These are phyloP conservation scores for Effrenium voratum DNA, from an alignment of 73 alveolate species.

Conservation along the genomic window DNA sequence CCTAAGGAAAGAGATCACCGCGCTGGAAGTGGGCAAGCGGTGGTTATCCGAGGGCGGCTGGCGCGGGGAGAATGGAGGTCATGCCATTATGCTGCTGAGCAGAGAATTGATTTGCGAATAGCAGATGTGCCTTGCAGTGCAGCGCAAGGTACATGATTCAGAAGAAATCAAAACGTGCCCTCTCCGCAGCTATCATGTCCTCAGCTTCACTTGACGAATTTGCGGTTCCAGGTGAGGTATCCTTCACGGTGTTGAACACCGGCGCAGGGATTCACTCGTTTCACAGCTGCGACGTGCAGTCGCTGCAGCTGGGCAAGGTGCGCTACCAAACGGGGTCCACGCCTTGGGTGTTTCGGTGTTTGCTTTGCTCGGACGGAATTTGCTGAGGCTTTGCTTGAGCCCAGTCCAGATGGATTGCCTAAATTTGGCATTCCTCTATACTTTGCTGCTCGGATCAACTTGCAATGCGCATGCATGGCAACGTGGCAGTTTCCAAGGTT, in stretches of 20 bases:
- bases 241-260: conserved; percentile 24
- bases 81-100: conserved; percentile 48
- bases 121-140: not conserved
- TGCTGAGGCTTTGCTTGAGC: conserved; percentile 26
- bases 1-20: conserved; percentile 32
- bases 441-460: conserved; percentile 40
- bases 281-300: conserved; percentile 46
- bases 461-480: not conserved
- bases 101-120: not conserved
- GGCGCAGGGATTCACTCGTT: conserved; percentile 74
- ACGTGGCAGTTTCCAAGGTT: not conserved
- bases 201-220: not conserved
- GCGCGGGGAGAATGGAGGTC: conserved; percentile 74
- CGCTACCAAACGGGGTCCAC: conserved; percentile 59
- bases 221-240: conserved; percentile 16
- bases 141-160: conserved; percentile 57
- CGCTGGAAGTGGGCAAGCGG: not conserved
- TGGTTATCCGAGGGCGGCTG: conserved; percentile 80
- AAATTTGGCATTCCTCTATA: conserved; percentile 30
- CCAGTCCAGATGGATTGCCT: conserved; percentile 58
- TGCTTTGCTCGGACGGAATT: not conserved
- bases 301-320: conserved; percentile 38
- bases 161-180: not conserved
- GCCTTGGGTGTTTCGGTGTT: not conserved
- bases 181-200: not conserved